These are phyloP conservation scores for Fusarium pseudocircinatum DNA, from an alignment of 2,329 filamentous ascomycete species.

Conservation along the genomic window DNA sequence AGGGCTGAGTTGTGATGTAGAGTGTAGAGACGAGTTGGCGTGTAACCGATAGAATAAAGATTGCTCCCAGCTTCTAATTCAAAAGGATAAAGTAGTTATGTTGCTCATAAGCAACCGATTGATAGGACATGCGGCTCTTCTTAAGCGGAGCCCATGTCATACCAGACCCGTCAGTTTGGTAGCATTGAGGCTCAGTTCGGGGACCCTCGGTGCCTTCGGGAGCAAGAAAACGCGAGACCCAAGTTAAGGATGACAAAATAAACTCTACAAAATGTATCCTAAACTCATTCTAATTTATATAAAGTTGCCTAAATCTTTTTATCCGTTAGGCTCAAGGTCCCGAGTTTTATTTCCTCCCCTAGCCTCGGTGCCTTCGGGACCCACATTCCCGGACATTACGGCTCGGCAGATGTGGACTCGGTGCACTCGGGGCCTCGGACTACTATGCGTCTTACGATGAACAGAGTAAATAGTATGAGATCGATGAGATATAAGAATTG, in stretches of 20 bases:
- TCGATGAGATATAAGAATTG: not conserved
- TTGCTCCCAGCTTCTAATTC: no score
- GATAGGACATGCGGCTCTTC: not conserved
- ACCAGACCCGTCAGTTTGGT: not conserved
- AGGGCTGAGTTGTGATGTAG: not conserved
- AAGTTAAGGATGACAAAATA: no score
- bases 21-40: not conserved
- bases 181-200: not conserved
- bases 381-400: not conserved
- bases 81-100: not conserved
- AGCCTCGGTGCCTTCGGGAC: not conserved
- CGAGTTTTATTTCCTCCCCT: no score
- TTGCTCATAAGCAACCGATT: no score
- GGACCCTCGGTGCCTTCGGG: not conserved
- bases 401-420: slow-evolving; percentile 3
- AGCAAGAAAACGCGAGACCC: no score
- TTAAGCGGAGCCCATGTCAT: not conserved
- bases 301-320: no score
- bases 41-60: not conserved
- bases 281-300: no score
- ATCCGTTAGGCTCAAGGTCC: no score
- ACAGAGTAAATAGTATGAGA: not conserved
- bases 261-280: no score
- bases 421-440: slow-evolving; percentile 9
- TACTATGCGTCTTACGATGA: no score